These are phyloP conservation scores for Adiantum capillusveneris DNA, from an alignment of 75 land plant species.

Conservation along the genomic window DNA sequence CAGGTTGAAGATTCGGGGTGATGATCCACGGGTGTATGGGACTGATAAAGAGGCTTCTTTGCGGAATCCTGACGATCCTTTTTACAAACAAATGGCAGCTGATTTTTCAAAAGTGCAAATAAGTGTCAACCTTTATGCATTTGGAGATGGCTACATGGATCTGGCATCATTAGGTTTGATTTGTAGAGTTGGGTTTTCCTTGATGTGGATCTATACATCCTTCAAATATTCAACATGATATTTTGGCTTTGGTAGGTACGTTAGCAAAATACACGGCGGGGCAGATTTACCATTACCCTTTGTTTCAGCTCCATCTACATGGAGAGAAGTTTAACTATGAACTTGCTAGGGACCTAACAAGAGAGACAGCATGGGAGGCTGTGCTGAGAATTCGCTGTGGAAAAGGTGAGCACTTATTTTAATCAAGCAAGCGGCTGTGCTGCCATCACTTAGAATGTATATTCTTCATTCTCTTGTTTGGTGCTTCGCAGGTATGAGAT, in stretches of 20 bases:
- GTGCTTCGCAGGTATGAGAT: constrained; percentile 75
- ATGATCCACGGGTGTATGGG: constrained; percentile 82
- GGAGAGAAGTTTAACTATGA: constrained; percentile 77
- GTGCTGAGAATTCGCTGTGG: constrained; percentile 96
- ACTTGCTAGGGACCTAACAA: constrained; percentile 78
- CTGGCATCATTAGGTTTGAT: constrained; percentile 85
- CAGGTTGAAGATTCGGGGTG: constrained; percentile 77
- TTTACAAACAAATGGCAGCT: constrained; percentile 99
- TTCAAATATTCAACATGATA: neutral
- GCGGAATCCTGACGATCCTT: constrained; percentile 82
- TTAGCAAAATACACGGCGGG: constrained; percentile 96
- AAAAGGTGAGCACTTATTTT: constrained; percentile 60
- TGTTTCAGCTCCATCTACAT: constrained; percentile 51
- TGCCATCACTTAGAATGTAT: no score
- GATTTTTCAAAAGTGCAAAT: constrained; percentile 91
- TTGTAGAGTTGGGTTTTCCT: neutral
- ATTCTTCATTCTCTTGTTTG: no score
- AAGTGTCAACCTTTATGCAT: constrained; percentile 79
- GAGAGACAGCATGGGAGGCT: constrained; percentile 99
- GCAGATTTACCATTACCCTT: constrained; percentile 85
- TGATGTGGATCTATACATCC: neutral
- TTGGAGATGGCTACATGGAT: constrained; percentile 81
- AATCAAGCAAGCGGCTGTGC: no score
- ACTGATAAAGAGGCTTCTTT: constrained; percentile 81
- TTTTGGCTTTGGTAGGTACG: constrained; percentile 42